These are phyloP conservation scores for Letharia columbiana DNA, from an alignment of 495 filamentous ascomycete genomes.

Conservation along the genomic window DNA sequence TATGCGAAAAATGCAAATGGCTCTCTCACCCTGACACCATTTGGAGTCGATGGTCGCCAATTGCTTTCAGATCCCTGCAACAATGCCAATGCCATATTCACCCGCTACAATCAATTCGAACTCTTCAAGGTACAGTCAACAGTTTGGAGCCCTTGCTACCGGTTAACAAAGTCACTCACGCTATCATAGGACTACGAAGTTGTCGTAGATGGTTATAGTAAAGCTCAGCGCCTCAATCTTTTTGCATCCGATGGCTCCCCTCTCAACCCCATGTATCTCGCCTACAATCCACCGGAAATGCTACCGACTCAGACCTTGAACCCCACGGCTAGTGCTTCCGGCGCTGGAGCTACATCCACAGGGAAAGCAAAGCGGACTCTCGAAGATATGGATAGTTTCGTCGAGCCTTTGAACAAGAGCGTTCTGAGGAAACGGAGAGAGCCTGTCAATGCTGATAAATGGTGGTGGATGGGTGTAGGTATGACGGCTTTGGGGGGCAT, in stretches of 20 bases:
- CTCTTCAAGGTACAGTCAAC: constrained; percentile 46
- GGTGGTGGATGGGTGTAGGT: constrained; percentile 64
- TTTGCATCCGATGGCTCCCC: constrained; percentile 56
- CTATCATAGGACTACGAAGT: constrained; percentile 51
- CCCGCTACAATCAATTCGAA: constrained; percentile 62
- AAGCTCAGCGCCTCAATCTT: constrained; percentile 57
- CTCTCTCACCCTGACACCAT: constrained; percentile 52
- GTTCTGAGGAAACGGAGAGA: constrained; percentile 37
- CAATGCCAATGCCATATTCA: constrained; percentile 46
- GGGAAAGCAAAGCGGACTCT: constrained; percentile 32
- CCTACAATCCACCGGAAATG: constrained; percentile 62
- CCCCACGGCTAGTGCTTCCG: constrained; percentile 36
- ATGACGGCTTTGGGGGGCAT: constrained; percentile 56
- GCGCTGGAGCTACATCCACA: constrained; percentile 30
- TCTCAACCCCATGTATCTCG: constrained; percentile 66
- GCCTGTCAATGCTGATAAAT: constrained; percentile 46
- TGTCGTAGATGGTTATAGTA: constrained; percentile 52
- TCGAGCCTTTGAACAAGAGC: constrained; percentile 37
- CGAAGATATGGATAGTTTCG: constrained; percentile 25
- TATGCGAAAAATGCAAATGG: constrained; percentile 48
- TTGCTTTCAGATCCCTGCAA: constrained; percentile 60
- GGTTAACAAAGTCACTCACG: constrained; percentile 21
- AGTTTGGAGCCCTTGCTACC: background rate
- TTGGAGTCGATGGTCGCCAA: constrained; percentile 64
- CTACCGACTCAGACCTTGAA: constrained; percentile 64